Conservation (phyloP, 1,284 basidiomycete species). For the Malassezia sympodialis region DNA sequence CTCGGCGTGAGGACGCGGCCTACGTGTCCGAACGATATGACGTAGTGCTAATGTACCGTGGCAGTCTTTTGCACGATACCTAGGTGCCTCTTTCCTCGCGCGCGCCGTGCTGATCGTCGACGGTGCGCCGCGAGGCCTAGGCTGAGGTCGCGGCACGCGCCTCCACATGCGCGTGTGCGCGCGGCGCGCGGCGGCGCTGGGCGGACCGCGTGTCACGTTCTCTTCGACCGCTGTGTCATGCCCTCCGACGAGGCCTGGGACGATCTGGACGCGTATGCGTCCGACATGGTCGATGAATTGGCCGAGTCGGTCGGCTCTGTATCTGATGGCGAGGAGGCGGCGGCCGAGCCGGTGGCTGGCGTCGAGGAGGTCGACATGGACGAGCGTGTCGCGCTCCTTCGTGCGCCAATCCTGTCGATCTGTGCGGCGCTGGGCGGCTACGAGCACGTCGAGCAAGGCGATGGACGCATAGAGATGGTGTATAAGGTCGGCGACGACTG, state of each 20-base stretch:
- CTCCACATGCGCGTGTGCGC: neutral
- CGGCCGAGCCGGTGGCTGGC: neutral
- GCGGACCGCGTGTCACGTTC: neutral
- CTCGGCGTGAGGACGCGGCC: too few species aligned
- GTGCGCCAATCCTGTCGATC: slow-evolving; percentile 31
- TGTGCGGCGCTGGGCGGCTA: slow-evolving; percentile 42
- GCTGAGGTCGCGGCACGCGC: neutral
- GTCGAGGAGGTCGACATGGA: slow-evolving; percentile 19
- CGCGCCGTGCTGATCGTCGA: neutral
- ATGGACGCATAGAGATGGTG: slow-evolving; percentile 16
- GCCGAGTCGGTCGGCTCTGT: slow-evolving; percentile 1
- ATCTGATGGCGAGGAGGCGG: neutral
- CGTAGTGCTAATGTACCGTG: too few species aligned
- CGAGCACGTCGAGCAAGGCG: slow-evolving; percentile 26
- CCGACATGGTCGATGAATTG: neutral
- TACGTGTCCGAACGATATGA: too few species aligned
- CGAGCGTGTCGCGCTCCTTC: slow-evolving; percentile 26
- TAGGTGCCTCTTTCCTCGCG: neutral
- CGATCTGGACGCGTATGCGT: slow-evolving; percentile 5
- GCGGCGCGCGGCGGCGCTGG: neutral
- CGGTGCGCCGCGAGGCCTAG: neutral
- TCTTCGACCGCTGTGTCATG: neutral
- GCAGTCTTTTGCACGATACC: too few species aligned
- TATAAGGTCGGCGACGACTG: slow-evolving; percentile 41
- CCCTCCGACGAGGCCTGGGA: slow-evolving; percentile 2